phyloP scores from a whole-genome alignment of 352 stramenopile genomes.

The Stephanocyclus meneghinianus region DNA sequence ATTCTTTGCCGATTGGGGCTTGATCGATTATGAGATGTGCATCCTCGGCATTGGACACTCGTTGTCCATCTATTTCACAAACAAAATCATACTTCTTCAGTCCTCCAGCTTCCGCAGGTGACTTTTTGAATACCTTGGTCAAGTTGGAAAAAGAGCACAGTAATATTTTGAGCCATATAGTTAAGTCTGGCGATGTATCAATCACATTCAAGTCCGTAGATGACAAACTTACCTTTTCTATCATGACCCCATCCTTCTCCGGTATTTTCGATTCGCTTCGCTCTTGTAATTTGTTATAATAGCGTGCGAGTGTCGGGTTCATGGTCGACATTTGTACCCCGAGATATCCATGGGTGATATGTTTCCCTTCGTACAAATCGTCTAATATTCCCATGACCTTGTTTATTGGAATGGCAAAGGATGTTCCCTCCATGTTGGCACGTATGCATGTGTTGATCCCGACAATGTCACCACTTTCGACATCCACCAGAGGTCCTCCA shows the following conservation, averaged over 20 bases:
- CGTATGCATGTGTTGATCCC: slow-evolving; percentile 84
- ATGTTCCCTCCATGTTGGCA: slow-evolving; percentile 84
- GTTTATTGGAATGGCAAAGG: slow-evolving; percentile 88
- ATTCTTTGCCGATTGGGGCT: slow-evolving; percentile 57
- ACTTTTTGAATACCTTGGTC: slow-evolving; percentile 58
- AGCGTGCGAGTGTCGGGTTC: slow-evolving; percentile 64
- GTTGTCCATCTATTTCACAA: slow-evolving; percentile 52
- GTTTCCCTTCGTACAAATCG: slow-evolving; percentile 66
- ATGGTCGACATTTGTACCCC: slow-evolving; percentile 72
- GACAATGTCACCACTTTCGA: slow-evolving; percentile 74
- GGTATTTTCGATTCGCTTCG: slow-evolving; percentile 54
- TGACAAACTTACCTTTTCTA: slow-evolving; percentile 38
- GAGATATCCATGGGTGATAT: slow-evolving; percentile 79
- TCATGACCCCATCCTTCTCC: slow-evolving; percentile 40
- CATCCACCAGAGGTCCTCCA: slow-evolving; percentile 81
- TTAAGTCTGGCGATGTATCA: neutral
- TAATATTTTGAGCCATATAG: neutral
- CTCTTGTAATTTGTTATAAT: slow-evolving; percentile 48
- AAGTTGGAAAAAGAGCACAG: slow-evolving; percentile 16
- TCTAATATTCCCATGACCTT: slow-evolving; percentile 79
- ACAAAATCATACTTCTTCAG: slow-evolving; percentile 77
- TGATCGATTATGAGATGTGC: slow-evolving; percentile 73
- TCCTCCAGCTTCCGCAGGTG: slow-evolving; percentile 64
- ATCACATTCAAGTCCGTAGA: neutral
- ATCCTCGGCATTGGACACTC: slow-evolving; percentile 61